phyloP scores from a whole-genome alignment of 192 early-diverging fungal genomes.

The Podochytrium sp. region DNA sequence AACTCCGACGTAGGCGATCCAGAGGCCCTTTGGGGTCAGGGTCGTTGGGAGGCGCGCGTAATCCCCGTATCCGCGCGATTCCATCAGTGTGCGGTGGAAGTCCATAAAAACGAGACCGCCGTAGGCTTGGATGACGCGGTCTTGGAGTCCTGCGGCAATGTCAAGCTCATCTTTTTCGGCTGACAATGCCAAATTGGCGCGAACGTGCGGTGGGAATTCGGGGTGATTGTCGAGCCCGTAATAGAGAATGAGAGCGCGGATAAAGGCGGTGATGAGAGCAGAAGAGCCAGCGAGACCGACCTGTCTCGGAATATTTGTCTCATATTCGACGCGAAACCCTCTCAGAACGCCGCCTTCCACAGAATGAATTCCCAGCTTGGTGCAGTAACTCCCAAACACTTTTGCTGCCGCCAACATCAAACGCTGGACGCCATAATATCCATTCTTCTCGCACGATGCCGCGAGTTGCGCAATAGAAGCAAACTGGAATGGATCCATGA shows the following conservation, averaged over 20 bases:
- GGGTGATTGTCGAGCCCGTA: constrained; percentile 30
- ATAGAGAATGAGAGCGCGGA: constrained; percentile 48
- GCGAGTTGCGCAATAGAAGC: constrained; percentile 35
- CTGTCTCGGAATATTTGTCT: constrained; percentile 68
- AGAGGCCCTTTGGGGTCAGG: constrained; percentile 45
- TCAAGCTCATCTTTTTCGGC: constrained; percentile 60
- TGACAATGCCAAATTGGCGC: constrained; percentile 56
- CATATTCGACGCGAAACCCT: constrained; percentile 56
- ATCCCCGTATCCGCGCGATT: constrained; percentile 50
- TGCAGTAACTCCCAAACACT: constrained; percentile 55
- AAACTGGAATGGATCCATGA: constrained; percentile 45
- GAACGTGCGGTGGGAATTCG: constrained; percentile 50
- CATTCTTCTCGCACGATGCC: constrained; percentile 43
- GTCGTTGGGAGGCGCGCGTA: constrained; percentile 47
- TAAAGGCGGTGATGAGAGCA: constrained; percentile 61
- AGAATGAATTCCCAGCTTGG: constrained; percentile 34
- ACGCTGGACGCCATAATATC: constrained; percentile 55
- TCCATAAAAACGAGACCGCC: constrained; percentile 70
- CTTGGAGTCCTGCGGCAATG: constrained; percentile 65
- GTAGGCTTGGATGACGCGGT: constrained; percentile 66
- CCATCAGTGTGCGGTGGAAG: constrained; percentile 55
- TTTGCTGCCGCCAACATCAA: constrained; percentile 58
- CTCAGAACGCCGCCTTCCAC: constrained; percentile 9
- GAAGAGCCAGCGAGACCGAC: constrained; percentile 54
- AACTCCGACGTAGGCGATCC: constrained; percentile 56